Evolutionary conservation across 306 rosid genomes (phyloP), one percentile per base, ranked within the genome.

Genomic region (Astragalus glycyphyllos): DNA sequence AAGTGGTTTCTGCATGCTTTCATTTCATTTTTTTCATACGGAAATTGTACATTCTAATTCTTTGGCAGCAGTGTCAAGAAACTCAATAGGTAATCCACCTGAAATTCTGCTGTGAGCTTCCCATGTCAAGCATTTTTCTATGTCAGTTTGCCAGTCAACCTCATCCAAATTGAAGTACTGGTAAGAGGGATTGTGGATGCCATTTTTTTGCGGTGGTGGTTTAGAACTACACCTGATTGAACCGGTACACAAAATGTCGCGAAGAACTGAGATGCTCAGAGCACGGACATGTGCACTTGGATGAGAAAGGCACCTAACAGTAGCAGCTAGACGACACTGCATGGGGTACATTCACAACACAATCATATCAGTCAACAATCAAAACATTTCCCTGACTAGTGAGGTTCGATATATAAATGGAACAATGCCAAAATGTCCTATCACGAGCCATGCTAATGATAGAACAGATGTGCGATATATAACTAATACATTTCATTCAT

Each of bases 251-350:
- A 90, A 32, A 61, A 93, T 87, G 57, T 90, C 97, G 0, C 98
- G 97, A 29, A 93, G 97, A 74, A 93, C 98, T 0, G 98, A 93
- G n/a, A 67, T 81, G 76, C 98, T 93, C 80, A 90, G 68, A 5
- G 98, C 82, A 0, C 97, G 96, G 11, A 90, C 94, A 13, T 85
- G 98, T 0, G 98, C 98, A 50, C 98, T 93, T 13, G 94, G 94
- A 79, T 93, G 98, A 69, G 90, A 83, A 57, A 93, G 94, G 82
- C 97, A 93, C 71, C 87, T 87, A 47, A 81, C 69, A 45, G 92
- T 90, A 45, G 97, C 97, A 1, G 97, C 77, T 42, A 93, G 77
- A 67, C 98, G 98, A 70, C 94, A 93, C 98, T 93, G 89, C 86
- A 85, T 48, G 55, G 4, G 69, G 41, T 72, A 50, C 50, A 48